These are phyloP conservation scores for Neoscytalidium dimidiatum DNA, from an alignment of 2,329 filamentous ascomycete species.

Conservation along the genomic window DNA sequence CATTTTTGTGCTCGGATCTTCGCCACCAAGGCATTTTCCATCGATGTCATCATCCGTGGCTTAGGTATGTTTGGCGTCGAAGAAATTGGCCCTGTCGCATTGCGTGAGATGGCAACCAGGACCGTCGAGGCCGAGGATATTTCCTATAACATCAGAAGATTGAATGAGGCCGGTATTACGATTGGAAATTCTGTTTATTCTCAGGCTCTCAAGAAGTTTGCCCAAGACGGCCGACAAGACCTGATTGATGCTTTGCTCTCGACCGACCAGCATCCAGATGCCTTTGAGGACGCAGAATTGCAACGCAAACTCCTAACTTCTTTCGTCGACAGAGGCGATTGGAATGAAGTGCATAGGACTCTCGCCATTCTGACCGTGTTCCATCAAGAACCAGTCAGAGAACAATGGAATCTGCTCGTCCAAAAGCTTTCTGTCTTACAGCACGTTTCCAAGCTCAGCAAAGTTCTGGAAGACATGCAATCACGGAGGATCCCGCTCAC, in stretches of 20 bases:
- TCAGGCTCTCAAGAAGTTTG: conserved; percentile 65
- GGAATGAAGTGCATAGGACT: conserved; percentile 56
- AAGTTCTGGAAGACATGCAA: conserved; percentile 54
- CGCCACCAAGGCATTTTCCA: conserved; percentile 71
- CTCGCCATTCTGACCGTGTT: conserved; percentile 55
- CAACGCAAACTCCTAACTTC: conserved; percentile 57
- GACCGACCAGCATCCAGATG: conserved; percentile 67
- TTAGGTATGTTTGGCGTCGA: conserved; percentile 71
- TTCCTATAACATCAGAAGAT: conserved; percentile 58
- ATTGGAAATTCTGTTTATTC: conserved; percentile 66
- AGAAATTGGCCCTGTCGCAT: conserved; percentile 71
- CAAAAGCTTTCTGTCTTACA: conserved; percentile 32
- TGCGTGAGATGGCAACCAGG: conserved; percentile 75
- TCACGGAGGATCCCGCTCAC: conserved; percentile 45
- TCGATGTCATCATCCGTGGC: conserved; percentile 71
- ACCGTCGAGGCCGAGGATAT: conserved; percentile 60
- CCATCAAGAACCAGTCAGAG: conserved; percentile 35
- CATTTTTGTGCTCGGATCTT: conserved; percentile 77
- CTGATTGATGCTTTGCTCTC: conserved; percentile 55
- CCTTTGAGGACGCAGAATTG: conserved; percentile 56
- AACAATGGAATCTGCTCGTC: conserved; percentile 52
- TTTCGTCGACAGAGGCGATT: conserved; percentile 55
- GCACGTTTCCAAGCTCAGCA: conserved; percentile 30
- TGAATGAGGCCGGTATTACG: conserved; percentile 64
- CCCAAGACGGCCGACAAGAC: conserved; percentile 55